Percentiles rank a stretch among this genome's conserved stretches.
These are phyloP conservation scores for Talaromyces borbonicus DNA, from an alignment of 495 filamentous ascomycete genomes.

Conservation along the genomic window DNA sequence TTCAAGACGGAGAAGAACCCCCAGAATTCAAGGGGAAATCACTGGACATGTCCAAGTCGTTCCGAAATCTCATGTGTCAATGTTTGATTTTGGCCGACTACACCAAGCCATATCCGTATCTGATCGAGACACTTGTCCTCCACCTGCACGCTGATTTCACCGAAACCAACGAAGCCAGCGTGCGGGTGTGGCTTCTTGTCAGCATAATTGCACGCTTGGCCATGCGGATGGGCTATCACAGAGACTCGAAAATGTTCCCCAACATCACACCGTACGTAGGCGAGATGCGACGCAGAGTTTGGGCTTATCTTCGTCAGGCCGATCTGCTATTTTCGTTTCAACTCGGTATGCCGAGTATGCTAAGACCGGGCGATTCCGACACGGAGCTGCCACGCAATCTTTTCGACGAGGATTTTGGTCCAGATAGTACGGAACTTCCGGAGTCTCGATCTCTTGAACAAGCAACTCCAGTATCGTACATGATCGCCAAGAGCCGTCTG, in stretches of 20 bases:
- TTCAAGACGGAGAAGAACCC: constrained; percentile 83
- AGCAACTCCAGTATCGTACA: constrained; percentile 77
- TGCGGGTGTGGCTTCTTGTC: constrained; percentile 70
- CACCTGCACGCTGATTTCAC: constrained; percentile 76
- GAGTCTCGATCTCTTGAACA: constrained; percentile 63
- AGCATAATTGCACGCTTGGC: constrained; percentile 76
- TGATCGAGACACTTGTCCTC: constrained; percentile 83
- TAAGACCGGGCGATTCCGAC: constrained; percentile 73
- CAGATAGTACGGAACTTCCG: constrained; percentile 66
- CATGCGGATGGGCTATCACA: constrained; percentile 92
- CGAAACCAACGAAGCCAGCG: constrained; percentile 68
- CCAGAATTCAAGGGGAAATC: constrained; percentile 65
- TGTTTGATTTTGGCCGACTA: constrained; percentile 83
- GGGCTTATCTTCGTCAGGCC: constrained; percentile 70
- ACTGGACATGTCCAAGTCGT: constrained; percentile 68
- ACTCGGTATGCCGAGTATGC: constrained; percentile 81
- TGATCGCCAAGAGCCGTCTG: constrained; percentile 71
- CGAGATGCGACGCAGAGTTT: constrained; percentile 84
- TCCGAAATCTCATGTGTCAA: constrained; percentile 74
- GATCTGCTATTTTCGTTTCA: constrained; percentile 90
- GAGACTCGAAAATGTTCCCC: constrained; percentile 77
- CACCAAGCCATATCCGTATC: constrained; percentile 72
- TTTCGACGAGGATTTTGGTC: constrained; percentile 87
- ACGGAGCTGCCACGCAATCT: constrained; percentile 80
- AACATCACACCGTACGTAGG: constrained; percentile 78